These are phyloP conservation scores for Zopfia rhizophila DNA, from an alignment of 2,329 filamentous ascomycete species.

Conservation along the genomic window DNA sequence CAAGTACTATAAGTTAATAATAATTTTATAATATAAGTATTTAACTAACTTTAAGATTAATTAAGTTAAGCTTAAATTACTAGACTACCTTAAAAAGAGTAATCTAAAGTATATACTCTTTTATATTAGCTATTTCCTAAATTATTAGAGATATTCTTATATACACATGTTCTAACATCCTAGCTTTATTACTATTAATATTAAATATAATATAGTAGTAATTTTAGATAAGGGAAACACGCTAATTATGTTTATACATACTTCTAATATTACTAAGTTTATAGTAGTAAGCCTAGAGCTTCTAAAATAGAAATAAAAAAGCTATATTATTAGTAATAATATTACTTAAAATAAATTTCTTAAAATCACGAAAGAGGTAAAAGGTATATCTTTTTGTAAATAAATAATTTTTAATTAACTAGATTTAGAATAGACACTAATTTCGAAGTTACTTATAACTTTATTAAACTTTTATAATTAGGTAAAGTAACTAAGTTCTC, in stretches of 20 bases:
- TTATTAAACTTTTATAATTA: too few species aligned
- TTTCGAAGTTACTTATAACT: too few species aligned
- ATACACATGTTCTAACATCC: slow-evolving; percentile 18
- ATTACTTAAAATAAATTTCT: slow-evolving; percentile 59
- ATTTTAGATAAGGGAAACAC: slow-evolving; percentile 27
- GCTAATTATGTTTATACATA: slow-evolving; percentile 21
- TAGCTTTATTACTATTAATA: slow-evolving; percentile 3
- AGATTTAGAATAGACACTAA: too few species aligned
- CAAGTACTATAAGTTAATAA: too few species aligned
- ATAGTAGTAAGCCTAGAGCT: slow-evolving; percentile 20
- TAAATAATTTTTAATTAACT: too few species aligned
- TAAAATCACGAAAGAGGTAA: slow-evolving; percentile 54
- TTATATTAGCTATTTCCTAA: slow-evolving; percentile 23
- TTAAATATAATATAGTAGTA: slow-evolving; percentile 19
- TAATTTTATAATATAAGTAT: too few species aligned
- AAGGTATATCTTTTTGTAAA: too few species aligned
- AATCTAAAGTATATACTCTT: slow-evolving; percentile 16
- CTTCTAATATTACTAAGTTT: slow-evolving; percentile 29
- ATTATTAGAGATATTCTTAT: slow-evolving; percentile 18
- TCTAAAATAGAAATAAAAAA: slow-evolving; percentile 47
- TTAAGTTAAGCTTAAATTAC: too few species aligned
- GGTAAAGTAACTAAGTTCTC: too few species aligned
- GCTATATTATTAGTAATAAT: slow-evolving; percentile 53
- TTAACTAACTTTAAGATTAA: too few species aligned
- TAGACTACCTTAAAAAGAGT: too few species aligned